phyloP scores from a whole-genome alignment of 345 rosid genomes.

The Pelargonium nanum region DNA sequence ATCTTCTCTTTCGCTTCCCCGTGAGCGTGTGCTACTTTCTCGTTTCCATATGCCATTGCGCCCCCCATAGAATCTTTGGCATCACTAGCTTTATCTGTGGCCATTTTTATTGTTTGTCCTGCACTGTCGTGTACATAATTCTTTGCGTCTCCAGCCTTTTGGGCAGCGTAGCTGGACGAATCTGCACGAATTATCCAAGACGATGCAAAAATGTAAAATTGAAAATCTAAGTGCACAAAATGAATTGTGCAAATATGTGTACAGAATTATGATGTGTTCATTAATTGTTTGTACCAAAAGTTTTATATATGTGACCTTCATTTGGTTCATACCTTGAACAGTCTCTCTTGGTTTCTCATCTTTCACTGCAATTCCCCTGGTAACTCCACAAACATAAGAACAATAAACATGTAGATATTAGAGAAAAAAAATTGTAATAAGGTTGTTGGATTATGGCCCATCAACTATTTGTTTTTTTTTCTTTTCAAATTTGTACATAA shows the following conservation, averaged over 20 bases:
- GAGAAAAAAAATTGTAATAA: no score
- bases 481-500: no score
- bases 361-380: constrained; percentile 9
- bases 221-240: no score
- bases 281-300: no score
- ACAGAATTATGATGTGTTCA: no score
- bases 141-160: constrained; percentile 21
- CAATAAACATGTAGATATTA: no score
- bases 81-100: constrained; percentile 12
- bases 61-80: constrained; percentile 9
- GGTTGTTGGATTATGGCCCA: no score
- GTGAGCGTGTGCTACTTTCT: constrained; percentile 7
- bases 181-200: constrained; percentile 17
- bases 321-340: not conserved
- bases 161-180: constrained; percentile 18
- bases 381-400: not conserved
- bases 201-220: no score
- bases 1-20: constrained; percentile 7
- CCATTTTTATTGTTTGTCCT: constrained; percentile 8
- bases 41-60: constrained; percentile 11
- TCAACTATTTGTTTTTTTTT: no score
- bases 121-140: constrained; percentile 12
- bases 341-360: not conserved
- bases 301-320: no score
- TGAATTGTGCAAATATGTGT: no score